Base-by-base conservation (phyloP, 2,329 filamentous ascomycete species). In the Verticillium zaregamsianum region DNA sequence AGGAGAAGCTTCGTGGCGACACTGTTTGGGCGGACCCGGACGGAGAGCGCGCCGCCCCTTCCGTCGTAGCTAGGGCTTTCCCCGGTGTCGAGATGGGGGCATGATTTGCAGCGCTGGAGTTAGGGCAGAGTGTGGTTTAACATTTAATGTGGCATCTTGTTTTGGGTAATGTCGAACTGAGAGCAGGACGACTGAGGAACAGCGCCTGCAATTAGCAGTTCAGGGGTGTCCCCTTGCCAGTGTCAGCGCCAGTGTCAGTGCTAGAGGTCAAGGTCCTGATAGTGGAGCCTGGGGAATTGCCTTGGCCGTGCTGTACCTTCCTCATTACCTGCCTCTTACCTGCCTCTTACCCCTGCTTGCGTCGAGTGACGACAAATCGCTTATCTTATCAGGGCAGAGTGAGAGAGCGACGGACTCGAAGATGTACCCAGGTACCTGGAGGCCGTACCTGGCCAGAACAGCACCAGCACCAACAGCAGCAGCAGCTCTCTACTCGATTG, bases 1-100 rank as follows among this genome's bases (percentile, higher is more conserved):
- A 77, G 76, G 65, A 82, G 77, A 69, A 83, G 80, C 65, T 82
- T 83, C 55, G 77, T 82, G 37, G 73, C 78, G 3, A 73, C 71
- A 3, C 67, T 83, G 11, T 81, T 83, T 67, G 72, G 75, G 20
- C 56, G 56, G 7, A 31, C 35, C 45, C 25, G 20, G 20, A 11
- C 3, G 20, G 45, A 35, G 33, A 35, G 33, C 14, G 33, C 14
- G 33, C 33, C 33, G 33, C 33, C 32, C 3, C 32, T 35, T 14
- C 33, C 33, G 14, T 9, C 14, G 7, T 35, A 35, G 33, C 33
- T 35, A 28, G 33, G 14, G 33, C 9, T 35, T 14, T 28, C 25
- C 25, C 25, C 5, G 28, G 28, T 28, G 28, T 28, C 28, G 11
- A 35, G 3, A 5, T 7, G 14, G 33, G 7, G 9, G 2, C 33